Base-by-base conservation (phyloP, 306 rosid genomes). In the Hylodesmum podocarpum region DNA sequence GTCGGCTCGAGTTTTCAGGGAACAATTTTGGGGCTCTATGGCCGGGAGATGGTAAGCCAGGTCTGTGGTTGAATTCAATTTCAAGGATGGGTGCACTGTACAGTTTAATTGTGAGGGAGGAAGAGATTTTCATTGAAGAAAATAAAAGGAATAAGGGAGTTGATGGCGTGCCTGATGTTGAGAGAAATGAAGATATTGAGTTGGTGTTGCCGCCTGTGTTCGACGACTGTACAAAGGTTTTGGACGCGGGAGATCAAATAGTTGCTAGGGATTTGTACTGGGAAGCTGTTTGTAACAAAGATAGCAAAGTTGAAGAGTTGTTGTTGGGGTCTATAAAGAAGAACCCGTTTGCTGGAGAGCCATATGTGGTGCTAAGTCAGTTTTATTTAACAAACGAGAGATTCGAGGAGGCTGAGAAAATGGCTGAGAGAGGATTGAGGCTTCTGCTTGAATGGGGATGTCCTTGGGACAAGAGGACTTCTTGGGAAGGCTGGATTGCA, bases 401-500 rank as follows among this genome's bases (percentile, higher is more conserved):
- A 78, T 95, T 69, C 77, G 97, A 89, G 15, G 97, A 92, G 77
- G 97, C 90, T 1, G 96, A 90, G 79, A 83, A 29, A 13, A 76
- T 82, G 21, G 96, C 96, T 1, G 87, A 83, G 82, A 91, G 51
- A 80, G 98, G 97, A 21, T 2, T 95, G 70, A 87, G 44, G 1
- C 88, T 90, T 31, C 2, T 92, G 70, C 39, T 95, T 66, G 86
- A 88, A 80, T 95, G 97, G 97, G 96, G 91, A 0, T 82, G 91
- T 70, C 84, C 91, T 1, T 94, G 97, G 98, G 98, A 94, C 78
- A 94, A 94, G 90, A 86, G 98, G 85, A 87, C 79, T 75, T 82
- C 97, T 10, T 95, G 98, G 98, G 93, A 92, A 69, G 98, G 97
- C 0, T 95, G 97, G 97, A 75, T 95, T 89, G 84, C 98, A 53